Evolutionary conservation across 306 rosid species (phyloP).

Genomic region (Canavalia ensiformis): DNA sequence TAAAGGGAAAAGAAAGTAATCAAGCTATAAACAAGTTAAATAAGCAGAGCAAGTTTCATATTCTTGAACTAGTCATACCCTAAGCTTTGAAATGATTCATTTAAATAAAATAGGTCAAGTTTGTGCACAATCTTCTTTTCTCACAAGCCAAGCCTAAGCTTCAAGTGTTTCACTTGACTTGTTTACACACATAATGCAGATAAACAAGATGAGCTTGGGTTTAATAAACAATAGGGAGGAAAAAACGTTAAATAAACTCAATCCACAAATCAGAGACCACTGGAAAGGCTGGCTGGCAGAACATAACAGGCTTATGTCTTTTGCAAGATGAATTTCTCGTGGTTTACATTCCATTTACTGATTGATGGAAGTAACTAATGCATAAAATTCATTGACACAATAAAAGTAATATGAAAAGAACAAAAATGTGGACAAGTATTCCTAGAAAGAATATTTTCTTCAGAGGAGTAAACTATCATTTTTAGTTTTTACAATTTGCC

Average conservation of each 20-base stretch:
- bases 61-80: neutral
- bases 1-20: neutral
- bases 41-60: neutral
- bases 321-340: constrained; percentile 11
- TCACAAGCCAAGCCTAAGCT: neutral
- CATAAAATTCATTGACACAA: neutral
- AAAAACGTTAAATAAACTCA: constrained; percentile 10
- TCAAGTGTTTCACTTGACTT: neutral
- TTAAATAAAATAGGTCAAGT: neutral
- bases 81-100: neutral
- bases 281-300: neutral
- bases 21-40: neutral
- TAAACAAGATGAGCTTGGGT: neutral
- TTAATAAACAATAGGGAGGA: constrained; percentile 4
- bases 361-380: neutral
- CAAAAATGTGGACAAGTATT: constrained; percentile 6
- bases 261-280: neutral
- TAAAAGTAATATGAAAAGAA: constrained; percentile 5
- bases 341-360: constrained; percentile 7
- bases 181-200: neutral
- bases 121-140: neutral
- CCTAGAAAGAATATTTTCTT: constrained; percentile 26
- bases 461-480: constrained; percentile 13
- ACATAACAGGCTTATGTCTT: constrained; percentile 7
- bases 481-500: neutral